phyloP scores from a whole-genome alignment of 176 grass and related monocot genomes.

The Ampelocalamus luodianensis region DNA sequence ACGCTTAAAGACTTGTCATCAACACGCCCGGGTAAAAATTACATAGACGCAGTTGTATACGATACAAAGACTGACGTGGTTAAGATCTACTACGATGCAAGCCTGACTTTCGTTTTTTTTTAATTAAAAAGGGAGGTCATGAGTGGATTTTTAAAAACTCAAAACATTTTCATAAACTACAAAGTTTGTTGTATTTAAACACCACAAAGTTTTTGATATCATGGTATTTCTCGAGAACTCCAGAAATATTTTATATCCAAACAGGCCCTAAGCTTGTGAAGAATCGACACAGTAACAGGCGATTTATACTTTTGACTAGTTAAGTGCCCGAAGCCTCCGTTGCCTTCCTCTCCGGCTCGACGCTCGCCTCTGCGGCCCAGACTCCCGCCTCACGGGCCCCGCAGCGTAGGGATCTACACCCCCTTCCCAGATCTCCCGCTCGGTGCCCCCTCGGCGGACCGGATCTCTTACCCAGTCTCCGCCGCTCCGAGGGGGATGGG shows the following conservation, averaged over 20 bases:
- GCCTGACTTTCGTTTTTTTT: neutral
- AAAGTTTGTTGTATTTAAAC: neutral
- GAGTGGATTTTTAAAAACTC: neutral
- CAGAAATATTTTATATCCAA: too few species aligned
- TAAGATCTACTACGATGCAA: too few species aligned
- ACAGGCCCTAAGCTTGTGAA: too few species aligned
- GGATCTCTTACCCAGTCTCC: neutral
- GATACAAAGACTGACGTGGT: too few species aligned
- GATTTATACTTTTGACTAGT: too few species aligned
- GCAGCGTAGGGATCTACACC: neutral
- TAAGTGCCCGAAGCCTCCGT: neutral
- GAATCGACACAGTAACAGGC: too few species aligned
- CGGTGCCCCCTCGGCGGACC: too few species aligned
- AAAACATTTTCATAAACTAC: neutral
- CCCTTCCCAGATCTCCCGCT: neutral
- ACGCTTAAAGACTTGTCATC: too few species aligned
- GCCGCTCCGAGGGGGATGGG: constrained; percentile 21
- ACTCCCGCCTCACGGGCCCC: too few species aligned
- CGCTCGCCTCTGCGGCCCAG: neutral
- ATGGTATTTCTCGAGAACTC: too few species aligned
- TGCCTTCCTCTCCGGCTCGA: neutral
- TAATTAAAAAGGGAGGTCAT: fast-evolving
- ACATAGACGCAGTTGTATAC: too few species aligned
- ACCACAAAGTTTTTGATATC: neutral
- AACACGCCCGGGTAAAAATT: too few species aligned